A percentile compares a stretch with the other conserved stretches of the same genome.
phyloP scores from a whole-genome alignment of 148 eudicot genomes.

The Linanthus parryae region DNA sequence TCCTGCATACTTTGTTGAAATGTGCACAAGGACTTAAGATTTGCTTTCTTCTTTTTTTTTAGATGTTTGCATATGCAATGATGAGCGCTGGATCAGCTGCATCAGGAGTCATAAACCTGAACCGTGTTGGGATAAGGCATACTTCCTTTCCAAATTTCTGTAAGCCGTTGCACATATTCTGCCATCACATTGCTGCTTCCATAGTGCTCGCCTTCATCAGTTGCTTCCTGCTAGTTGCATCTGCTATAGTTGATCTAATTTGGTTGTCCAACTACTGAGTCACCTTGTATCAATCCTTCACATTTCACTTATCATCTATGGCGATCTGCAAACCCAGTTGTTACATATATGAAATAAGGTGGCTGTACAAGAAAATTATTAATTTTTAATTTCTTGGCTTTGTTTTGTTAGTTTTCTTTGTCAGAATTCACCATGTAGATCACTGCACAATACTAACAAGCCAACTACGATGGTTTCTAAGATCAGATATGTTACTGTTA shows the following conservation, averaged over 20 bases:
- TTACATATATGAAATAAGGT: no score
- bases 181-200: constrained; percentile 69
- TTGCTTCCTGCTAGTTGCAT: constrained; percentile 66
- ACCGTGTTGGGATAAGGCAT: constrained; percentile 80
- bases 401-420: no score
- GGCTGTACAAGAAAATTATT: no score
- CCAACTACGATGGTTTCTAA: no score
- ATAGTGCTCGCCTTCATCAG: constrained; percentile 71
- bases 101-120: constrained; percentile 76
- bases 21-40: not conserved
- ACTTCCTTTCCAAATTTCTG: constrained; percentile 90
- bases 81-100: constrained; percentile 96
- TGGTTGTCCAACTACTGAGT: constrained; percentile 55
- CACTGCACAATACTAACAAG: no score
- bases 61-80: constrained; percentile 78
- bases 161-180: constrained; percentile 67
- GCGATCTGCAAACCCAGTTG: no score
- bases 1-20: no score
- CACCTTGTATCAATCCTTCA: no score
- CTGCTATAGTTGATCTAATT: constrained; percentile 60
- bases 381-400: no score
- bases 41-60: not conserved
- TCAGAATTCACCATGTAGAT: no score
- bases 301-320: no score
- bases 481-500: no score